Evolutionary conservation across 495 filamentous ascomycete genomes (phyloP), one percentile per base, ranked within the genome.

Genomic region (Bathelium albidoporum): DNA sequence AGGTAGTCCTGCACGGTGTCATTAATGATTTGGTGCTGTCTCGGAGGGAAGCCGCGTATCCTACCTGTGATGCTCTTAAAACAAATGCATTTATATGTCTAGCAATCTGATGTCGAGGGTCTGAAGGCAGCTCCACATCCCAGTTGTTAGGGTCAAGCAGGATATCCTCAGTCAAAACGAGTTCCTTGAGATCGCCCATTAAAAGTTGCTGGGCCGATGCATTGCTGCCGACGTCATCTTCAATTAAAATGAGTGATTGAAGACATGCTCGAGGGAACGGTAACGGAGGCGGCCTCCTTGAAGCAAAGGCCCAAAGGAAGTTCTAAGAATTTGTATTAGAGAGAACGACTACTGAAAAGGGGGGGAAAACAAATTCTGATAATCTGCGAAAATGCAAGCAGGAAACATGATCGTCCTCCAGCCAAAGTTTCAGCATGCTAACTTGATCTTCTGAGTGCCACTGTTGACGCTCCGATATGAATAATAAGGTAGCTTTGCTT

Each of bases 251-350:
- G 55, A 91, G 78, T 55, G 82, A 83, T 69, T 95, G 90, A 12
- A 96, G 77, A 9, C 94, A 78, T 16, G 89, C 86, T 62, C 93
- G 86, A 59, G 93, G 86, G 72, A 93, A 97, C 26, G 93, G 83
- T 0, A 87, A 81, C 1, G 93, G 91, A 68, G 91, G 84, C 1
- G 90, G 91, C 60, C 87, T 89, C 53, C 89, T 85, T 18, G 88
- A 84, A 62, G 89, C 83, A 63, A 94, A 89, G 29, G 82, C 79
- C 72, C 84, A 82, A 26, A 95, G 79, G 63, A 85, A 84, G 53
- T 80, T 88, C 84, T 88, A 52, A 60, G 58, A 34, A 34, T 31
- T 29, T 59, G 32, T 34, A 67, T 62, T 24, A 62, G 44, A n/a
- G 11, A 49, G 44, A 20, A n/a, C 12, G 12, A 49, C 14, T 5